Base-by-base conservation (phyloP, 1,284 basidiomycete species). In the Ganoderma sinense region DNA sequence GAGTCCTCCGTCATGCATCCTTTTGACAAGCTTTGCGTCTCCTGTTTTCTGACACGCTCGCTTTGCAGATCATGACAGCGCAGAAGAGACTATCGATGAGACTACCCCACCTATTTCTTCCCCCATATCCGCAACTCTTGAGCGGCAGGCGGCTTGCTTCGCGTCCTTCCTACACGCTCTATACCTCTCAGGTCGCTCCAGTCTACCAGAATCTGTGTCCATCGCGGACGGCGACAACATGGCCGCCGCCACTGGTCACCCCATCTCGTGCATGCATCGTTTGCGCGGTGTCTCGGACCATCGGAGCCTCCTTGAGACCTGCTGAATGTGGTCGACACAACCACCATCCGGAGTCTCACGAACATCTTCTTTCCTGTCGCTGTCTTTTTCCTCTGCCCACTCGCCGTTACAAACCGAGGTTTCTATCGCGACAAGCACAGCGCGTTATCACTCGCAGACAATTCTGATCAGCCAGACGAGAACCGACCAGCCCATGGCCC, bases 191-290 rank as follows among this genome's bases (percentile, higher is more conserved):
- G 16, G 41, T 55, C 51, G 4, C 48, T 26, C 66, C 2, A 53
- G 53, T 11, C 39, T 70, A 0, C 72, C 72, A 1, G 66, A 69
- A 18, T 70, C 68, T 1, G 62, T 73, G 20, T 70, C 72, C 6
- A 53, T 73, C 7, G 72, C 72, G 2, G 72, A 73, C 2, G 72
- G 71, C 8, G 72, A 71, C 41, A 71, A 70, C 55, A 71, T 70
- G 8, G 55, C 68, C 16, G 70, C 68, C 6, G 65, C 65, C 18
- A 55, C 51, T 73, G 33, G 58, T 65, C n/a, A 73, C 72, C 0
- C 72, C 72, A 4, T 73, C 72, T 2, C 72, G 70, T 13, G 67
- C 72, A 4, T 68, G 72, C 18, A 69, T 73, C 61, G 45, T 71
- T 20, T 70, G 72, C 45, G 62, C 61, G 66, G 4, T 64, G 70